These are phyloP conservation scores for Backusella luteola DNA, from an alignment of 192 early-diverging fungal species.

Conservation along the genomic window DNA sequence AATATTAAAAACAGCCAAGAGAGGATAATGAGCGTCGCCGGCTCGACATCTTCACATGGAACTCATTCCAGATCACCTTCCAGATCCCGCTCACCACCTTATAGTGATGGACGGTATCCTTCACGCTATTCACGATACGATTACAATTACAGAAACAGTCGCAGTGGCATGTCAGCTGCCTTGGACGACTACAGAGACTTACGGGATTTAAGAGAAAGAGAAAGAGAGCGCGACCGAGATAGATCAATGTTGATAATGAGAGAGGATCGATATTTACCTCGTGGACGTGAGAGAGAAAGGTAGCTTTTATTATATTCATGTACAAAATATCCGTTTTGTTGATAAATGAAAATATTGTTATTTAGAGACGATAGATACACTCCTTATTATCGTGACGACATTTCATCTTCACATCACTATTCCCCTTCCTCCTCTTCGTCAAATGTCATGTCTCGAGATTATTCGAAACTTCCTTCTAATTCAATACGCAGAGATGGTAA, in stretches of 20 bases:
- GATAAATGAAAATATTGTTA: background rate
- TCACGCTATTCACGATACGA: slow-evolving; percentile 36
- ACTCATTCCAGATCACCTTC: slow-evolving; percentile 35
- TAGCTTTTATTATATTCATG: background rate
- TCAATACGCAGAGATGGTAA: slow-evolving; percentile 32
- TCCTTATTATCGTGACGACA: slow-evolving; percentile 36
- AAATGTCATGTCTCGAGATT: slow-evolving; percentile 13
- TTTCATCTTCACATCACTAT: slow-evolving; percentile 20
- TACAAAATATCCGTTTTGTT: background rate
- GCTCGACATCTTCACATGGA: slow-evolving; percentile 37
- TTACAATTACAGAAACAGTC: slow-evolving; percentile 24
- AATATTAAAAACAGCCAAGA: slow-evolving; percentile 3
- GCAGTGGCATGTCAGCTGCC: slow-evolving; percentile 26
- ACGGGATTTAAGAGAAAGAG: slow-evolving; percentile 32
- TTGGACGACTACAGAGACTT: slow-evolving; percentile 36
- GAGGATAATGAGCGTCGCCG: slow-evolving; percentile 31
- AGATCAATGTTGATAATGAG: slow-evolving; percentile 25
- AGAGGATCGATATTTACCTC: slow-evolving; percentile 27
- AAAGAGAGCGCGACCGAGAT: slow-evolving; percentile 25
- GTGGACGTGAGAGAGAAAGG: slow-evolving; percentile 33
- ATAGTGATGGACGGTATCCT: slow-evolving; percentile 35
- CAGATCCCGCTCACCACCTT: slow-evolving; percentile 35
- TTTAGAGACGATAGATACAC: slow-evolving; percentile 31
- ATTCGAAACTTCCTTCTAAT: slow-evolving; percentile 15
- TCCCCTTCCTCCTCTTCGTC: slow-evolving; percentile 9